These are phyloP conservation scores for Vanilla planifolia DNA, from an alignment of 106 monocot genomes.

Conservation along the genomic window DNA sequence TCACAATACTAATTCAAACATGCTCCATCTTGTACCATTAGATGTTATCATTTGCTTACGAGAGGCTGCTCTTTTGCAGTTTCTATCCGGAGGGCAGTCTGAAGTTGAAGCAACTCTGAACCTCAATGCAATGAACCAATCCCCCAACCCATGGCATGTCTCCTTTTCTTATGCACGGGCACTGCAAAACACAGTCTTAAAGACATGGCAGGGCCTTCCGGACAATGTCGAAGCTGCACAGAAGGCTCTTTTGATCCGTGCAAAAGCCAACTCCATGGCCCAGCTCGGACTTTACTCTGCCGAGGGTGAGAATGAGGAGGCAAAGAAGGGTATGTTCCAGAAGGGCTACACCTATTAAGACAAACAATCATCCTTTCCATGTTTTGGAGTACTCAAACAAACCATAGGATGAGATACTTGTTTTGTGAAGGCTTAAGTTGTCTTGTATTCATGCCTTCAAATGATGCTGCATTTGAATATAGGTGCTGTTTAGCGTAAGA, in stretches of 20 bases:
- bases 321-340: slow-evolving; percentile 81
- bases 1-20: too few relatives aligned
- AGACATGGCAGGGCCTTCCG: slow-evolving; percentile 82
- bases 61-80: slow-evolving; percentile 42
- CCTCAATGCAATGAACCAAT: slow-evolving; percentile 94
- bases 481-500: too few relatives aligned
- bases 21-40: too few relatives aligned
- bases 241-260: slow-evolving; percentile 55
- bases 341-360: slow-evolving; percentile 88
- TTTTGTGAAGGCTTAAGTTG: too few relatives aligned
- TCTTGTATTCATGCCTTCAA: background rate
- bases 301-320: slow-evolving; percentile 68
- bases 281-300: slow-evolving; percentile 74
- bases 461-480: background rate
- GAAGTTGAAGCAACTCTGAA: slow-evolving; percentile 89
- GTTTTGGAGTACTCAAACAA: background rate
- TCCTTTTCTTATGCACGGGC: slow-evolving; percentile 95
- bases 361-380: background rate
- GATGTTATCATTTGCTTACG: too few relatives aligned
- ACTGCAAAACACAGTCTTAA: slow-evolving; percentile 73
- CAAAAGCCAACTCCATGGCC: slow-evolving; percentile 80
- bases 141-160: slow-evolving; percentile 89
- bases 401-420: too few relatives aligned
- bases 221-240: slow-evolving; percentile 74
- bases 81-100: slow-evolving; percentile 92